Base-by-base conservation (phyloP, 257 asterid genomes). In the Solanum etuberosum region DNA sequence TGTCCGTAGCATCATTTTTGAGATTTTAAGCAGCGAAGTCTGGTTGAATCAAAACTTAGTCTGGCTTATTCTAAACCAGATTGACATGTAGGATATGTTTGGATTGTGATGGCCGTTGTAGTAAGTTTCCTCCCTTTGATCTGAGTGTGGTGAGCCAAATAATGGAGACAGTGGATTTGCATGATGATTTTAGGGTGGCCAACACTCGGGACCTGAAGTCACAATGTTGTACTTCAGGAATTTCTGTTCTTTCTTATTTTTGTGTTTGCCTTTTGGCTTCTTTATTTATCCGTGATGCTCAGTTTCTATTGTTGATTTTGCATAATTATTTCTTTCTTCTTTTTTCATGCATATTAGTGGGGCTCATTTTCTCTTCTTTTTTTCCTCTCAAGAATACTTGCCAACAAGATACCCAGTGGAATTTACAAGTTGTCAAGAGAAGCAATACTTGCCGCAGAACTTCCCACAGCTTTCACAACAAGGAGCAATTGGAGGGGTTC, bases 401-500 rank as follows among this genome's bases (percentile, higher is more conserved):
- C 95, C 78, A 90, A 84, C 89, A 97, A 90, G 94, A 93, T 90
- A 78, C 99, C 99, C 71, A 89, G 92, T 87, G 99, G 99, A 87
- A 90, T 91, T 78, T 95, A 97, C 92, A 94, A 91, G 90, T 86
- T 95, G 87, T 94, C 98, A 43, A 93, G 99, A 90, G 95, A 94
- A 84, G 95, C 98, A 89, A 88, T 94, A 74, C 93, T 94, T 91
- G 93, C 94, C 37, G 96, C 97, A 14, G 94, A 95, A 83, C 89
- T 97, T 92, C 99, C 99, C 77, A 76, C 83, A 86, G 90, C 91
- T 86, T 95, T 90, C 89, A 93, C 98, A 23, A 89, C 96, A 42
- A 93, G 90, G 90, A 90, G 87, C 93, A 94, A 92, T 77, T 97
- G 99, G 99, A 94, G 94, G 93, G 98, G 98, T 77, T 87, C 94